Conservation (phyloP, 2,329 filamentous ascomycete genomes). For the Hymenoscyphus infarciens region DNA sequence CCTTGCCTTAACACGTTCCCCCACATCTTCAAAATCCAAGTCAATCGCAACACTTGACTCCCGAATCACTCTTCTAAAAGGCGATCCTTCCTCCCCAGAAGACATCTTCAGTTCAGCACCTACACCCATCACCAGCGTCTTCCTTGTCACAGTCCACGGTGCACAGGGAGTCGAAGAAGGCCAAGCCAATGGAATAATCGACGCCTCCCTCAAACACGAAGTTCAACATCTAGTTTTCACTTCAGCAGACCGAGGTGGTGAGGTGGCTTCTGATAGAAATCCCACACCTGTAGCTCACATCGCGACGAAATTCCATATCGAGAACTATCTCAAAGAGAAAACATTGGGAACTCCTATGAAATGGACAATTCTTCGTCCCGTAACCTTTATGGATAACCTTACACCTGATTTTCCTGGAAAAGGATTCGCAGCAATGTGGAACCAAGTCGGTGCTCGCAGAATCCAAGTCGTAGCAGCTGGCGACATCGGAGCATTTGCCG, state of each 20-base stretch:
- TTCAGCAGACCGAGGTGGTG: slow-evolving; percentile 60
- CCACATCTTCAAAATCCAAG: slow-evolving; percentile 4
- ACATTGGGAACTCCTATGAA: slow-evolving; percentile 40
- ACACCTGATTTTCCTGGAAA: slow-evolving; percentile 28
- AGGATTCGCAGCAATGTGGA: slow-evolving; percentile 29
- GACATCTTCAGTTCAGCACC: neutral
- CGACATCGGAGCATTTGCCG: slow-evolving; percentile 46
- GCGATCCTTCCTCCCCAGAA: neutral
- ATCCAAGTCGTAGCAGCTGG: slow-evolving; percentile 42
- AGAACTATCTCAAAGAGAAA: slow-evolving; percentile 51
- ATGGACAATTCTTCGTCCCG: slow-evolving; percentile 55
- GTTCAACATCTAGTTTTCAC: slow-evolving; percentile 62
- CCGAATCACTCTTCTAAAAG: slow-evolving; percentile 4
- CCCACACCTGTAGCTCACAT: slow-evolving; percentile 60
- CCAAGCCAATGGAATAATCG: slow-evolving; percentile 50
- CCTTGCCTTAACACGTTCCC: slow-evolving; percentile 5
- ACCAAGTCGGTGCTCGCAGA: slow-evolving; percentile 29
- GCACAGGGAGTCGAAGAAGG: slow-evolving; percentile 40
- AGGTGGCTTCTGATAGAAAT: slow-evolving; percentile 45
- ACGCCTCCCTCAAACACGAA: slow-evolving; percentile 51
- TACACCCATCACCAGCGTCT: neutral
- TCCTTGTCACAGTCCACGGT: slow-evolving; percentile 10
- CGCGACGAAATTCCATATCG: slow-evolving; percentile 57
- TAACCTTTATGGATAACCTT: slow-evolving; percentile 52
- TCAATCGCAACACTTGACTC: neutral